Conservation (phyloP, 2,329 filamentous ascomycete species). For the Trichocomaceae sp. region DNA sequence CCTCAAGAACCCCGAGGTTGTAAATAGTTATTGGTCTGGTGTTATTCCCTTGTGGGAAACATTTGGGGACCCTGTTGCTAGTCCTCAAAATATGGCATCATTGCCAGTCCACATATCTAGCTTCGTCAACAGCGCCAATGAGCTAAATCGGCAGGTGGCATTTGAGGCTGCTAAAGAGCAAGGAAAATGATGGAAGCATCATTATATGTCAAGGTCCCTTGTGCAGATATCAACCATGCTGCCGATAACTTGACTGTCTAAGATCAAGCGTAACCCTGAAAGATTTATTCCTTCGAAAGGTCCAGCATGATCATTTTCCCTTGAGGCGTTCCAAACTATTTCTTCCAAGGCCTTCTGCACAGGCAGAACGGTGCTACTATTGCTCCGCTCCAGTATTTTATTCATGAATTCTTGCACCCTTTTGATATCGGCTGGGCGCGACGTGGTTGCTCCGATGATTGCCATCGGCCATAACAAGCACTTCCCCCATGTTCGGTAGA, state of each 20-base stretch:
- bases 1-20: neutral
- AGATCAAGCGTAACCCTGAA: neutral
- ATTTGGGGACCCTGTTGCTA: neutral
- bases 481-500: neutral
- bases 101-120: neutral
- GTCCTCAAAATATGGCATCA: neutral
- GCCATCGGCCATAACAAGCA: neutral
- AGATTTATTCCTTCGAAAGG: neutral
- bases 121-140: neutral
- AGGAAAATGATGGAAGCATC: neutral
- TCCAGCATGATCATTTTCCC: neutral
- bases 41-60: neutral
- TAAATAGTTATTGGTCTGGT: neutral
- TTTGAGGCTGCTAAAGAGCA: neutral
- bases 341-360: neutral
- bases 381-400: neutral
- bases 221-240: neutral
- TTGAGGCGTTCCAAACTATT: neutral
- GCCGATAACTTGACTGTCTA: neutral
- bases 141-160: neutral
- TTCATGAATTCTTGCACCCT: neutral
- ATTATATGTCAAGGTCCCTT: neutral
- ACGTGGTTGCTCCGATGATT: neutral
- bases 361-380: neutral
- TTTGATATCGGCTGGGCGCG: neutral